These are phyloP conservation scores for Platanthera zijinensis DNA, from an alignment of 106 monocot species.

Conservation along the genomic window DNA sequence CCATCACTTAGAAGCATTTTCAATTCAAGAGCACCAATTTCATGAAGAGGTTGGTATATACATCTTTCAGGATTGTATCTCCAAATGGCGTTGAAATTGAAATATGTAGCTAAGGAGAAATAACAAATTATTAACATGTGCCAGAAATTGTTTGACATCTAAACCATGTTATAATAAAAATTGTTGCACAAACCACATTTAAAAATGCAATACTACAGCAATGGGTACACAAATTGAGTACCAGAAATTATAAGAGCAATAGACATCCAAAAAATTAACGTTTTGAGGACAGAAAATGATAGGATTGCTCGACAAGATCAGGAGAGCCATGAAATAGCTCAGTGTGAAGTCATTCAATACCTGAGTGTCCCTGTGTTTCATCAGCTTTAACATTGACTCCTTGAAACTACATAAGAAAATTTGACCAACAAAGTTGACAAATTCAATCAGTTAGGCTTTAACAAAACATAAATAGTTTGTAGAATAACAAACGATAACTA, in stretches of 20 bases:
- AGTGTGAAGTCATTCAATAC: constrained; percentile 22
- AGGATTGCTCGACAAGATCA: not conserved
- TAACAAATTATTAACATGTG: too few relatives aligned
- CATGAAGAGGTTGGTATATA: too few relatives aligned
- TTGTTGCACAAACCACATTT: too few relatives aligned
- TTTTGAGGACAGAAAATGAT: not conserved
- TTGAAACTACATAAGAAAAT: constrained; percentile 56
- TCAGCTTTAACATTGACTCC: constrained; percentile 67
- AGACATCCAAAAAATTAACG: not conserved
- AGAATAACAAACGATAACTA: not conserved
- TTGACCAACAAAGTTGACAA: constrained; percentile 4
- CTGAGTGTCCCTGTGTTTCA: constrained; percentile 63
- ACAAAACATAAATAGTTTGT: not conserved
- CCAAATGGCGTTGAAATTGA: too few relatives aligned
- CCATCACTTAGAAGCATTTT: too few relatives aligned
- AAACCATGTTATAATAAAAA: too few relatives aligned
- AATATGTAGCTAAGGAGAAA: too few relatives aligned
- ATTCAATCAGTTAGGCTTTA: not conserved
- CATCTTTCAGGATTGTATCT: too few relatives aligned
- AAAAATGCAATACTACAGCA: too few relatives aligned
- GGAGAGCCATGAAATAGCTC: not conserved
- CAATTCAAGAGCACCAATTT: too few relatives aligned
- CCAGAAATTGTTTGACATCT: too few relatives aligned
- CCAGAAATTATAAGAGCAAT: not conserved
- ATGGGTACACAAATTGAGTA: not conserved